Conservation (phyloP, 2,329 filamentous ascomycete species). For the Beauveria scarabaeidicola region DNA sequence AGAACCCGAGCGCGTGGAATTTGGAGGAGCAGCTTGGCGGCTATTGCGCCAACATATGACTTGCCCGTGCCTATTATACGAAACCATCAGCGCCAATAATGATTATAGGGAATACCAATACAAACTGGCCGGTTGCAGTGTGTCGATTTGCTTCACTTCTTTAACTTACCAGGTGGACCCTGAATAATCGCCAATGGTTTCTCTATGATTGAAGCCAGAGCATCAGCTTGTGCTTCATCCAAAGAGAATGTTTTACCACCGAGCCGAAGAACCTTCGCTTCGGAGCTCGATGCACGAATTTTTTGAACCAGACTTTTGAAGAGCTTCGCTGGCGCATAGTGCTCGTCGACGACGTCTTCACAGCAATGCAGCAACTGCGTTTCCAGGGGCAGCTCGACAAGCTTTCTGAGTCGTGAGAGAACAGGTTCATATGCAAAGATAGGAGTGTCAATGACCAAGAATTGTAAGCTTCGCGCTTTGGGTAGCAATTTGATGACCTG, state of each 20-base stretch:
- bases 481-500: no score
- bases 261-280: no score
- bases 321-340: no score
- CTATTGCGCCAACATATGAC: constrained; percentile 60
- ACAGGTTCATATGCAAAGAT: no score
- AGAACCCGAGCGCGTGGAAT: constrained; percentile 45
- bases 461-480: no score
- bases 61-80: constrained; percentile 56
- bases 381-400: no score
- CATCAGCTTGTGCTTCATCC: constrained; percentile 32
- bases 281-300: no score
- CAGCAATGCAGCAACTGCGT: not conserved
- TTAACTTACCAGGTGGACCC: constrained; percentile 55
- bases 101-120: not conserved
- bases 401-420: no score
- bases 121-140: no score
- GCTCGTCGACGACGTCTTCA: no score
- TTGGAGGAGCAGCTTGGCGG: constrained; percentile 47
- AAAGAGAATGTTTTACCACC: not conserved
- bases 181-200: constrained; percentile 55
- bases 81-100: not conserved
- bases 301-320: no score
- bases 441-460: no score
- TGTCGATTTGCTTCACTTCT: not conserved
- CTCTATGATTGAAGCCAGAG: constrained; percentile 45